A percentile compares a stretch with the other conserved stretches of the same genome.
Evolutionary conservation across 2,329 filamentous ascomycete species (phyloP).

Genomic region (Botrytis tulipae): DNA sequence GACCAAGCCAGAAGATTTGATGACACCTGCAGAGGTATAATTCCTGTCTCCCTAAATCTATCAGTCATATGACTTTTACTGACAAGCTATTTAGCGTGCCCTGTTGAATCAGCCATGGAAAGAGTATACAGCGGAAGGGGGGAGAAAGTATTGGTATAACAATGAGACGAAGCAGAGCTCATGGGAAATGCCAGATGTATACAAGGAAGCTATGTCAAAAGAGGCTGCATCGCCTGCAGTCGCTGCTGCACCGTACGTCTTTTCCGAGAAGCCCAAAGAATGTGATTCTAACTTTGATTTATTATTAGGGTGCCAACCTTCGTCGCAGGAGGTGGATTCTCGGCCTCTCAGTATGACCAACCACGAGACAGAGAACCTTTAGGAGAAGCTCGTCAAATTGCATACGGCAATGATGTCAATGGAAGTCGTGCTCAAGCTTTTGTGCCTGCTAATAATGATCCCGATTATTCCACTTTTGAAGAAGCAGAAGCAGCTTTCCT

Average conservation of each 20-base stretch:
- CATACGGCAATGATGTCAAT: conserved; percentile 53
- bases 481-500: conserved; percentile 92
- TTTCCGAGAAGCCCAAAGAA: neutral
- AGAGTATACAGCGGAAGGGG: conserved; percentile 82
- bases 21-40: conserved; percentile 75
- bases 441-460: conserved; percentile 64
- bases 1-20: conserved; percentile 88
- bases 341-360: conserved; percentile 36
- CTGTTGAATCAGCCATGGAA: conserved; percentile 86
- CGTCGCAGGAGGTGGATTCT: conserved; percentile 44
- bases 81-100: conserved; percentile 58
- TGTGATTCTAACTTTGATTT: conserved; percentile 22
- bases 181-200: conserved; percentile 88
- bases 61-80: conserved; percentile 15
- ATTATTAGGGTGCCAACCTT: conserved; percentile 42
- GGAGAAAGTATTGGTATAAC: conserved; percentile 94
- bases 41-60: conserved; percentile 28
- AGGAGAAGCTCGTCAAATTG: conserved; percentile 57
- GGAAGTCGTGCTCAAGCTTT: conserved; percentile 54
- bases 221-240: conserved; percentile 43
- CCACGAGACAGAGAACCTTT: conserved; percentile 43
- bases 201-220: conserved; percentile 71
- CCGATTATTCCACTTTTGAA: conserved; percentile 75
- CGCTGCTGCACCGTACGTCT: conserved; percentile 47
- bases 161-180: conserved; percentile 87